Conservation (phyloP, 192 early-diverging fungal genomes). For the Physocladia obscura region DNA sequence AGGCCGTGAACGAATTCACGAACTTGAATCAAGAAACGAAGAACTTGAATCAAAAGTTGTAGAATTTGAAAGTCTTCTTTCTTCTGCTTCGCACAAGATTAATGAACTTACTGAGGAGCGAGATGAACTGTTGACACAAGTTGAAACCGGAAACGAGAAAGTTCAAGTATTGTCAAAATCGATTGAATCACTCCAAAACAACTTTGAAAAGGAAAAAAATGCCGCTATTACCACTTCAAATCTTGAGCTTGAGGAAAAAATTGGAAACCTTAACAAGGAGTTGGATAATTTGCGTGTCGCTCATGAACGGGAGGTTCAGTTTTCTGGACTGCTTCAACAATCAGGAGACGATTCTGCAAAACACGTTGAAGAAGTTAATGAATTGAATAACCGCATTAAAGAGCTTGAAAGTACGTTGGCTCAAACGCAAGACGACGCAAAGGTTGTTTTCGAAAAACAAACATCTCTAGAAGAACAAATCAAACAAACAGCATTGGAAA, state of each 20-base stretch:
- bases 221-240: not conserved
- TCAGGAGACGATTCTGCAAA: not conserved
- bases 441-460: not conserved
- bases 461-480: not conserved
- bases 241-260: conserved; percentile 1
- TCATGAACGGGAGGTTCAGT: conserved; percentile 9
- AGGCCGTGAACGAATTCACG: not conserved
- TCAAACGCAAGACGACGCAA: not conserved
- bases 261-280: not conserved
- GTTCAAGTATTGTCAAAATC: not conserved
- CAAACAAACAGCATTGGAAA: not conserved
- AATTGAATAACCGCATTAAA: not conserved
- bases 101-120: not conserved
- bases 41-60: not conserved
- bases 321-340: not conserved
- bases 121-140: not conserved
- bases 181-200: not conserved
- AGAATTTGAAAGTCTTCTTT: no score
- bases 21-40: not conserved
- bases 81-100: not conserved
- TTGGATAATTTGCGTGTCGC: not conserved
- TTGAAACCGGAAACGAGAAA: conserved; percentile 3
- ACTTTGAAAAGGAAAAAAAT: conserved; percentile 4
- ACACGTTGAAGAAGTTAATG: not conserved
- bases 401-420: not conserved